Percentiles rank a stretch among this genome's conserved stretches.
Conservation (phyloP, 495 filamentous ascomycete species). For the Penicillium odoratum region DNA sequence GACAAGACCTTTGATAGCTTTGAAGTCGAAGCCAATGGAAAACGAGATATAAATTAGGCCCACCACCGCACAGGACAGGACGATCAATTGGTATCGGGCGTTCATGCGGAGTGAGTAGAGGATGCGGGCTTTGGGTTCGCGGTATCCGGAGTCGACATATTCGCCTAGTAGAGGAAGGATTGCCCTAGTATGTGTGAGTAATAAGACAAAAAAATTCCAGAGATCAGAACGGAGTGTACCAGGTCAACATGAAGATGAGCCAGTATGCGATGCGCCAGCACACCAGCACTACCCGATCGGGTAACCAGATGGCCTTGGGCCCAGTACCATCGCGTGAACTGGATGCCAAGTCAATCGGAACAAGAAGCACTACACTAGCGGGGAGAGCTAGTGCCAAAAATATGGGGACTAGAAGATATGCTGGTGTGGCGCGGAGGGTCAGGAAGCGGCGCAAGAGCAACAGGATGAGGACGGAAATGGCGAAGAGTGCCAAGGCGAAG, state of each 20-base stretch:
- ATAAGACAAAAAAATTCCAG: background rate
- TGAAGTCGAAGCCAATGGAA: constrained; percentile 67
- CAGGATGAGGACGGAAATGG: constrained; percentile 72
- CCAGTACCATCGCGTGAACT: constrained; percentile 69
- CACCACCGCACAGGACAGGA: constrained; percentile 66
- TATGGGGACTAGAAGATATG: constrained; percentile 85
- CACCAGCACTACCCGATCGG: constrained; percentile 69
- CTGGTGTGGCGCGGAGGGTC: constrained; percentile 84
- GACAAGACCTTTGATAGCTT: constrained; percentile 71
- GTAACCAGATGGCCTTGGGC: constrained; percentile 65
- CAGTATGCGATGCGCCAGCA: constrained; percentile 94
- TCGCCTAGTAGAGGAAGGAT: constrained; percentile 92
- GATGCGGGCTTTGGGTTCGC: constrained; percentile 75
- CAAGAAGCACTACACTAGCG: constrained; percentile 88
- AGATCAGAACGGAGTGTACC: constrained; percentile 53
- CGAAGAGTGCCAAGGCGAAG: constrained; percentile 65
- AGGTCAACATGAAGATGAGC: constrained; percentile 93
- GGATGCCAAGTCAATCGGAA: constrained; percentile 94
- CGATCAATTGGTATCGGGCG: constrained; percentile 80
- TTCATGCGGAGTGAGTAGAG: constrained; percentile 83
- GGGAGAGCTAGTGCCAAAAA: constrained; percentile 93
- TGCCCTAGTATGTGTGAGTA: constrained; percentile 55
- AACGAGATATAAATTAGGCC: constrained; percentile 82
- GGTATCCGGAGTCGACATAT: constrained; percentile 90
- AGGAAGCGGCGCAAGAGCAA: constrained; percentile 86